Evolutionary conservation across 2,329 filamentous ascomycete genomes (phyloP), one percentile per base, ranked within the genome.

Genomic region (Coniochaeta prunicola): DNA sequence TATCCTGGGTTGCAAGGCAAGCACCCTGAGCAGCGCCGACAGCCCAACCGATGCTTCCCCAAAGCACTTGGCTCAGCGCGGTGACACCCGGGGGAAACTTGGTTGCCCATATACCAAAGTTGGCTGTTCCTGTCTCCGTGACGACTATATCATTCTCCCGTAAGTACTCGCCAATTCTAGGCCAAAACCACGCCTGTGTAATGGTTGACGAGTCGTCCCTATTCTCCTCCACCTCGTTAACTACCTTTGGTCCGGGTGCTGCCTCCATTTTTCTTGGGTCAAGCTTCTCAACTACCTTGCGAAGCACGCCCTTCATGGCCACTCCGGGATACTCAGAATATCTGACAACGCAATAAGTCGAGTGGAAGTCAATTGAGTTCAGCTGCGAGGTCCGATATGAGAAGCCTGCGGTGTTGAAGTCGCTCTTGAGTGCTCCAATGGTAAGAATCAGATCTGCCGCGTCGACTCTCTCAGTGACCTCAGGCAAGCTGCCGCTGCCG

Each of bases 101-200:
- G 4, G 91, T 92, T 59, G 92, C 90, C 84, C 89, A 91, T 66
- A 94, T 90, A 59, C 92, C 92, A 70, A 96, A 93, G 74, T 92
- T 93, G 59, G 91, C 80, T 0, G 92, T 96, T 40, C 91, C 92
- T 2, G 91, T 96, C 71, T 96, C 92, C 0, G 91, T 93, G 56
- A 96, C 82, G 58, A 96, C 78, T 59, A 96, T 84, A 67, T 96
- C 92, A 53, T 86, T 80, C 58, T 86, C 77, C 53, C 60, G 60
- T 10, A 96, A 75, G 78, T 89, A 96, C 62, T 86, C 79, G 38
- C 89, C 87, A 17, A 94, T 77, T 40, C 82, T 83, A 0, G 89
- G 88, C 90, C 91, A 96, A 70, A 96, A 81, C 79, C 83, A 91
- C 17, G 81, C 80, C 70, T 92, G 89, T 10, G 81, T 87, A 69